These are phyloP conservation scores for Penicillium olsonii DNA, from an alignment of 2,329 filamentous ascomycete genomes.

Conservation along the genomic window DNA sequence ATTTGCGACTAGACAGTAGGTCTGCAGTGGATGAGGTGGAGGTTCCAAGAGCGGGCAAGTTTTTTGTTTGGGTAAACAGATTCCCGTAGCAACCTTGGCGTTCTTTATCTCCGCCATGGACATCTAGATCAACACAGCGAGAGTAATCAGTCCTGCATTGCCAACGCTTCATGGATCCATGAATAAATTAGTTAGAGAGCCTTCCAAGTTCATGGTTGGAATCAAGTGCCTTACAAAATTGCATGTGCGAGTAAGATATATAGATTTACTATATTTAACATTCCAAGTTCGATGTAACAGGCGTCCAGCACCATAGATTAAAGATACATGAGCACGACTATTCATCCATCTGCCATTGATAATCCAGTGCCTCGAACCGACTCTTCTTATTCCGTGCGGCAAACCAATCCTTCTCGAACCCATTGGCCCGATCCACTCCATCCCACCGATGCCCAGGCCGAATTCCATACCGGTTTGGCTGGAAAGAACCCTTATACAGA, in stretches of 20 bases:
- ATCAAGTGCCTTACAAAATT: no score
- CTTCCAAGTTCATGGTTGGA: no score
- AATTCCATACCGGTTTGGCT: slow-evolving; percentile 93
- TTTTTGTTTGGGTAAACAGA: slow-evolving; percentile 24
- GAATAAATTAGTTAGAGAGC: no score
- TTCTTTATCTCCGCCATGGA: slow-evolving; percentile 10
- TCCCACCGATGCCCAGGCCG: slow-evolving; percentile 93
- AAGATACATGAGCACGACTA: slow-evolving; percentile 40
- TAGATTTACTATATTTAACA: not conserved
- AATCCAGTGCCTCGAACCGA: slow-evolving; percentile 77
- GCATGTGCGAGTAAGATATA: not conserved
- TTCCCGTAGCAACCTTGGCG: slow-evolving; percentile 17
- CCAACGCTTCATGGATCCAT: no score
- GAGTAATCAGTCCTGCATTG: no score
- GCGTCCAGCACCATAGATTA: slow-evolving; percentile 14
- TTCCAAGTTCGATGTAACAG: slow-evolving; percentile 6
- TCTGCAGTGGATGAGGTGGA: slow-evolving; percentile 9
- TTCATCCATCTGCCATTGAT: slow-evolving; percentile 96
- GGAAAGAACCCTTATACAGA: slow-evolving; percentile 74
- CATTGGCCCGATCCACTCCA: slow-evolving; percentile 90
- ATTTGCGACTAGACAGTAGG: slow-evolving; percentile 12
- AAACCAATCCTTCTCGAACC: slow-evolving; percentile 92
- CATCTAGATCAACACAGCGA: no score
- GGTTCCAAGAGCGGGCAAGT: slow-evolving; percentile 14
- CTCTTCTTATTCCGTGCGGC: slow-evolving; percentile 77